Percentiles rank a stretch among this genome's conserved stretches.
Conservation (phyloP, 106 monocot species). For the Allium cepa region DNA sequence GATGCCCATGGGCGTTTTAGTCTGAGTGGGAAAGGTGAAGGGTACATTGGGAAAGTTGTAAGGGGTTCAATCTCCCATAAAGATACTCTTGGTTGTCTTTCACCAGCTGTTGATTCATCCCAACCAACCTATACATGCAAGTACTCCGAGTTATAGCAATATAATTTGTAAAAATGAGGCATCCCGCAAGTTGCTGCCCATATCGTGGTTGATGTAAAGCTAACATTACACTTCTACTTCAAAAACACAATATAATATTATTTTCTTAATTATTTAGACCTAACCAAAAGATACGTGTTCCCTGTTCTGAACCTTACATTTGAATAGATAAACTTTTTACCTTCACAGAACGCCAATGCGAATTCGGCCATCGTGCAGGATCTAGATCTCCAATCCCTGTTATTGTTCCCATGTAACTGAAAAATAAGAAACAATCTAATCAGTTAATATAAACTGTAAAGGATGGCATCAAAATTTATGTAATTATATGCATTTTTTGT, state of each 20-base stretch:
- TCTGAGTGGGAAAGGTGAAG: slow-evolving; percentile 73
- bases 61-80: slow-evolving; percentile 98
- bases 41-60: slow-evolving; percentile 96
- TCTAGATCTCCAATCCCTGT: slow-evolving; percentile 84
- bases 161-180: no score
- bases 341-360: slow-evolving; percentile 98
- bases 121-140: slow-evolving; percentile 73
- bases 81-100: slow-evolving; percentile 88
- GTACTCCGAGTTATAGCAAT: background rate
- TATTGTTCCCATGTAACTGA: slow-evolving; percentile 95
- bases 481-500: no score
- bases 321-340: slow-evolving; percentile 10
- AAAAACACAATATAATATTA: no score
- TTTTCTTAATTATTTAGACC: no score
- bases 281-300: no score
- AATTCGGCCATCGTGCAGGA: slow-evolving; percentile 79
- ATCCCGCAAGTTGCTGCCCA: no score
- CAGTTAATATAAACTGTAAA: background rate
- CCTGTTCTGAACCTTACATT: no score
- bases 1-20: slow-evolving; percentile 93
- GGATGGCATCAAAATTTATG: no score
- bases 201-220: no score
- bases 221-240: no score
- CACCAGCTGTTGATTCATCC: slow-evolving; percentile 96
- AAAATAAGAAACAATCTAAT: slow-evolving; percentile 1